These are phyloP conservation scores for Rauvolfia tetraphylla DNA, from an alignment of 257 asterid species.

Conservation along the genomic window DNA sequence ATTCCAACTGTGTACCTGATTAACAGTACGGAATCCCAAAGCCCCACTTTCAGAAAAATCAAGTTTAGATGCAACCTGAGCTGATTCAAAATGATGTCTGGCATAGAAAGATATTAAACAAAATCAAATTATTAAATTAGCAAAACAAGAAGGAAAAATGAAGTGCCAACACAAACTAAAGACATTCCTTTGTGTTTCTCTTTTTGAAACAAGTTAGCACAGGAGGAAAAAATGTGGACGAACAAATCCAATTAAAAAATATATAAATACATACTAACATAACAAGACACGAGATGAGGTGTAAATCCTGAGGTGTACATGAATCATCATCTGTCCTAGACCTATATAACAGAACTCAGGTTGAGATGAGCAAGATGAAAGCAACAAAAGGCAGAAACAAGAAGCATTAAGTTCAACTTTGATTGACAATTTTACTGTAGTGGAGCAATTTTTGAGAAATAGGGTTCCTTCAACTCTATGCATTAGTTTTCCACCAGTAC, in stretches of 20 bases:
- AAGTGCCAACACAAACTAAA: neutral
- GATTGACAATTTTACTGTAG: neutral
- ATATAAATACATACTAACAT: constrained; percentile 2
- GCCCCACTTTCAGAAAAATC: constrained; percentile 65
- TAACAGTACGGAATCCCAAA: constrained; percentile 79
- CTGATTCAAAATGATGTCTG: constrained; percentile 71
- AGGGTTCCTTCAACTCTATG: neutral
- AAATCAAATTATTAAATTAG: neutral
- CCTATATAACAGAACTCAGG: neutral
- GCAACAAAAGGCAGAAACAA: neutral
- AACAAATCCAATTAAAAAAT: neutral
- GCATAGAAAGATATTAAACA: constrained; percentile 11
- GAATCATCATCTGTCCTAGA: neutral
- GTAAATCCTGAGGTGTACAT: neutral
- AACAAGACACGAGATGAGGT: neutral
- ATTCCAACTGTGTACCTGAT: constrained; percentile 56
- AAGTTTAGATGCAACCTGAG: constrained; percentile 56
- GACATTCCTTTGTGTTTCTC: neutral
- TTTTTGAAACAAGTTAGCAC: too few relatives aligned
- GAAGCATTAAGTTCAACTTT: neutral
- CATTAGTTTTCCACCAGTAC: neutral
- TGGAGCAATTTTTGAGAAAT: neutral
- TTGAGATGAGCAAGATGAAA: neutral
- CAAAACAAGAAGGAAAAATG: neutral
- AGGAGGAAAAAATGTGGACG: neutral